Percentiles rank a stretch among this genome's conserved stretches.
Conservation (phyloP, 2,329 filamentous ascomycete genomes). For the Dothiorella sarmentorum region DNA sequence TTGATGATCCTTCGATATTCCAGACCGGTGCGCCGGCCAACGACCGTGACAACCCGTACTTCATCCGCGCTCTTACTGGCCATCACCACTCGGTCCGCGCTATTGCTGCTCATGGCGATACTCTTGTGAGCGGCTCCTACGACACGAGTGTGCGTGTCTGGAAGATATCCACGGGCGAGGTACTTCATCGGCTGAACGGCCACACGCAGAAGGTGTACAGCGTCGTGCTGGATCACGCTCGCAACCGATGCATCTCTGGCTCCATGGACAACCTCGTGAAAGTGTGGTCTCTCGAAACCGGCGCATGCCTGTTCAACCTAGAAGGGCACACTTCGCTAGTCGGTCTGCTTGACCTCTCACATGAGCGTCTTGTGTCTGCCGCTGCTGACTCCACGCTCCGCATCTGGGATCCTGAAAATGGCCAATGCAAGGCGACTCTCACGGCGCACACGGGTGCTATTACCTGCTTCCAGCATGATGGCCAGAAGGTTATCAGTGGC, state of each 20-base stretch:
- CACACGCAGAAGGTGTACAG: slow-evolving; percentile 95
- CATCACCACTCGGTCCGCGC: slow-evolving; percentile 93
- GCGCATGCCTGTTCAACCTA: slow-evolving; percentile 78
- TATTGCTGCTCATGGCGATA: slow-evolving; percentile 92
- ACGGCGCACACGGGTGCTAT: slow-evolving; percentile 96
- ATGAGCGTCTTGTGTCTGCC: slow-evolving; percentile 87
- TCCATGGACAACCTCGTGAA: slow-evolving; percentile 99
- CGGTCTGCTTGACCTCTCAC: slow-evolving; percentile 82
- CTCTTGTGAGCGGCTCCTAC: slow-evolving; percentile 95
- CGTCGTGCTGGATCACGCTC: slow-evolving; percentile 85
- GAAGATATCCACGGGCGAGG: slow-evolving; percentile 94
- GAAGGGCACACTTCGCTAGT: slow-evolving; percentile 93
- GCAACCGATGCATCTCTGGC: slow-evolving; percentile 93
- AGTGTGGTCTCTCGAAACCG: slow-evolving; percentile 91
- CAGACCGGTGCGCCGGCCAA: slow-evolving; percentile 73
- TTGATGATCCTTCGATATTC: slow-evolving; percentile 72
- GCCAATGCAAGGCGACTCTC: slow-evolving; percentile 83
- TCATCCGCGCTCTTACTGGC: slow-evolving; percentile 79
- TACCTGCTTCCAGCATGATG: slow-evolving; percentile 97
- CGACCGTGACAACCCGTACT: slow-evolving; percentile 85
- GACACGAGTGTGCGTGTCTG: slow-evolving; percentile 88
- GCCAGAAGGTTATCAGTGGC: slow-evolving; percentile 92
- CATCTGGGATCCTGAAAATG: slow-evolving; percentile 94
- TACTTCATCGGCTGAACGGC: slow-evolving; percentile 76
- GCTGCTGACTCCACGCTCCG: slow-evolving; percentile 92